phyloP scores from a whole-genome alignment of 345 rosid species.

The Syzygium aqueum region DNA sequence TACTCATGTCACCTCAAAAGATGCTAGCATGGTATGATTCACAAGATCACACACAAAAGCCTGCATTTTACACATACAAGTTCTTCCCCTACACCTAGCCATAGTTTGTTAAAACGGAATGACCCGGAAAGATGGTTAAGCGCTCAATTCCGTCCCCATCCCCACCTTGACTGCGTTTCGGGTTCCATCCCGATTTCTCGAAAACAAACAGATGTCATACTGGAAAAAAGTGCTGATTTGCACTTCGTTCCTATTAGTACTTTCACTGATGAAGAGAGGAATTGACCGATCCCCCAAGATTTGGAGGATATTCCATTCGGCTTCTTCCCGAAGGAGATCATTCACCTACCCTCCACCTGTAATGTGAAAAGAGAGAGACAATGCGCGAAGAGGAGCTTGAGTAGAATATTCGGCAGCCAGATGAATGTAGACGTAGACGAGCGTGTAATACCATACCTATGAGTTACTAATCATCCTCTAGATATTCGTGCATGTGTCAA shows the following conservation, averaged over 20 bases:
- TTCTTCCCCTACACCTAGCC: not conserved
- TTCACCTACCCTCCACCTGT: not conserved
- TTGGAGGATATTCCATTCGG: not conserved
- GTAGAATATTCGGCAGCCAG: not conserved
- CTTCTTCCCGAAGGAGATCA: not conserved
- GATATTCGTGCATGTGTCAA: slow-evolving; percentile 48
- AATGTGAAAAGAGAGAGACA: not conserved
- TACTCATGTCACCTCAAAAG: not conserved
- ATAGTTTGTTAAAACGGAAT: not conserved
- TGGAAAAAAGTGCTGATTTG: not conserved
- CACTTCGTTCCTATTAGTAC: not conserved
- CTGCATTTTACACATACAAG: not conserved
- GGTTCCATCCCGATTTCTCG: not conserved
- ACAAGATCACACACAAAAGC: not conserved
- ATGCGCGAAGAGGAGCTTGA: not conserved
- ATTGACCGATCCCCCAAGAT: not conserved
- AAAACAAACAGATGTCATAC: not conserved
- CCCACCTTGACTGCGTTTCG: not conserved
- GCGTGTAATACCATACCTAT: slow-evolving; percentile 2
- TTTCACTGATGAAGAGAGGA: not conserved
- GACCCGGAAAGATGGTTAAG: not conserved
- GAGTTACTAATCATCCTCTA: slow-evolving; percentile 58
- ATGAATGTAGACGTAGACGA: not conserved
- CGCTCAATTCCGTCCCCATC: not conserved
- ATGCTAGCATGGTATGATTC: not conserved